Base-by-base conservation (phyloP, 192 early-diverging fungal species). In the Umbelopsis ramanniana region DNA sequence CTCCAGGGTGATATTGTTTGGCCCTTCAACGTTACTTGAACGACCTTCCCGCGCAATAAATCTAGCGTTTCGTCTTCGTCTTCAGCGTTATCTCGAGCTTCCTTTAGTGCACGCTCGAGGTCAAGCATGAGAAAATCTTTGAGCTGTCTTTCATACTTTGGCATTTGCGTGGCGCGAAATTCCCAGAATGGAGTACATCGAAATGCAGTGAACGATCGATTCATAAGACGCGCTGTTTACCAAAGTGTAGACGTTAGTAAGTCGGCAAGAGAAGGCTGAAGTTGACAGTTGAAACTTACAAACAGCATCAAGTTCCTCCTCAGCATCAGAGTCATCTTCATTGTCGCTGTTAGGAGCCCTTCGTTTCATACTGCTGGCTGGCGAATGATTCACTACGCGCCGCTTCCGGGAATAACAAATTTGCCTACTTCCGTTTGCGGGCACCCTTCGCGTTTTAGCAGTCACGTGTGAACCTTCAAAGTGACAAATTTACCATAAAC, bases 171-270 rank as follows among this genome's bases (percentile, higher is more conserved):
- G 15, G 33, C 57, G 17, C 35, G 26, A n/a, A 63, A 63, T n/a
- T 63, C 57, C 57, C 57, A 63, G 57, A 63, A 63, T 19, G 57
- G 57, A 33, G 57, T 63, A 26, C 57, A 63, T 2, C 57, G 57
- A 37, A 63, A 63, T 29, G 29, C 57, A 8, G 33, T 35, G 14
- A 63, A 63, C 15, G 57, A 63, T 63, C 57, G 57, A 35, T 63
- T 63, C 17, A 63, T 26, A 12, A 63, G n/a, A 29, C 57, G 57
- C 15, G 57, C 57, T 63, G 17, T 37, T 29, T 14, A 15, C 19
- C 24, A 6, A 37, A 10, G 5, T 37, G 33, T 63, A 3, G 29
- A 29, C 29, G 3, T 29, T 1, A 29, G 29, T 3, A 29, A 29
- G 29, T 29, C 29, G 29, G 1, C 29, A 29, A 3, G 15, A 63